Base-by-base conservation (phyloP, 257 asterid species). In the Nyctanthes arbortristis region DNA sequence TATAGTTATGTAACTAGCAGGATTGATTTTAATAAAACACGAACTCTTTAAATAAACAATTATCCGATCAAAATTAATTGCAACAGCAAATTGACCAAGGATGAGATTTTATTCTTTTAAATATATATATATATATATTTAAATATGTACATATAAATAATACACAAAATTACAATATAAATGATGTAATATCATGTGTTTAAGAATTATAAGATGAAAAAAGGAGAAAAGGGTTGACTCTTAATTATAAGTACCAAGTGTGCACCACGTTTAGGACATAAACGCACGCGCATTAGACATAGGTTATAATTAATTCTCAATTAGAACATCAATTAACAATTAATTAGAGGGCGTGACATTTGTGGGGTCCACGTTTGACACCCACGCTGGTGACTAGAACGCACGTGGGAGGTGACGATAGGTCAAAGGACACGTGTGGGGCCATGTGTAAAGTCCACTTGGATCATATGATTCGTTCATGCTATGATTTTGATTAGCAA, bases 311-410 rank as follows among this genome's bases (percentile, higher is more conserved):
- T 22, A 80, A 78, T 69, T 78, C 65, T 52, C 22, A 24, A 22
- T 52, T 77, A 69, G 69, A 43, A 54, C 70, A 67, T 62, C 3
- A 73, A 52, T 45, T 58, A 52, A 52, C 16, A 52, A 62, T 49
- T 68, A 35, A 63, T 70, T 69, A 78, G 77, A 73, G 73, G 73
- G 93, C 90, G 82, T 87, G 93, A 83, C 75, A 39, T 69, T 25
- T 40, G 54, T 68, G 85, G 85, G 67, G 63, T 84, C 88, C 80
- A 31, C 37, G n/a, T 67, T 65, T 76, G 77, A 84, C 87, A 88
- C 83, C 61, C 77, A 77, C 80, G 77, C 80, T 79, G 45, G 69
- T 78, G 29, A 52, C 59, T 6, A 49, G 5, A 52, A 52, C 22
- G 43, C 59, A 52, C 59, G 59, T 52, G 59, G 30, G 22, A 2